Percentiles rank a stretch among this genome's conserved stretches.
Evolutionary conservation across 1,284 basidiomycete species (phyloP).

Genomic region (Ustilago loliicola): DNA sequence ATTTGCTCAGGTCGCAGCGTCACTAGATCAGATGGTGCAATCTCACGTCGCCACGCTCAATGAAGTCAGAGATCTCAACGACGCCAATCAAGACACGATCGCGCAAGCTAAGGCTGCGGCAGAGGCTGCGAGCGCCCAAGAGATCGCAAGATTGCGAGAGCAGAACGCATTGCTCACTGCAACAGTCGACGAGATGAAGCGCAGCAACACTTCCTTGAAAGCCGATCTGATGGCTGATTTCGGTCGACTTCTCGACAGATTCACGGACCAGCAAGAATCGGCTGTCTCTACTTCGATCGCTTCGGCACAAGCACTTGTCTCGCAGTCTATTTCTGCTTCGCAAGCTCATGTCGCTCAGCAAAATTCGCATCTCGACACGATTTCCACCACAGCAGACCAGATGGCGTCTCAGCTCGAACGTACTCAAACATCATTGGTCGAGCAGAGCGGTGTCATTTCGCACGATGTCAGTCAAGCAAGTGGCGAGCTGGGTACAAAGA

Average conservation of each 20-base stretch:
- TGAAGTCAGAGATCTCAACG: constrained; percentile 76
- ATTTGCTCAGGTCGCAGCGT: constrained; percentile 62
- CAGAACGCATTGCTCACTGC: constrained; percentile 80
- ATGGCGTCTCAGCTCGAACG: constrained; percentile 27
- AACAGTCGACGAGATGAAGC: constrained; percentile 79
- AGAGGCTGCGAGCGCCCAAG: constrained; percentile 74
- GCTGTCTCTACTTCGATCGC: constrained; percentile 78
- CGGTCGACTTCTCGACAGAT: constrained; percentile 79
- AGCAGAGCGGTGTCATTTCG: constrained; percentile 18
- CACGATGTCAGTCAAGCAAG: constrained; percentile 31
- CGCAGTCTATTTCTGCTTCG: constrained; percentile 16
- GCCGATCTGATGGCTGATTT: constrained; percentile 81
- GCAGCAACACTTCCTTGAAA: constrained; percentile 78
- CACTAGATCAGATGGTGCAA: constrained; percentile 68
- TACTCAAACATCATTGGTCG: constrained; percentile 14
- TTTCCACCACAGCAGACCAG: constrained; percentile 10
- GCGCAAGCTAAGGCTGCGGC: constrained; percentile 75
- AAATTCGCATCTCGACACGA: constrained; percentile 12
- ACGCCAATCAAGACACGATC: constrained; percentile 53
- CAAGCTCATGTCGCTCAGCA: constrained; percentile 26
- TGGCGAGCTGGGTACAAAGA: constrained; percentile 35
- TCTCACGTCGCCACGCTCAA: constrained; percentile 77
- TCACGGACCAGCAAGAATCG: constrained; percentile 78
- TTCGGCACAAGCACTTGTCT: constrained; percentile 73
- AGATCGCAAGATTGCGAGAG: constrained; percentile 77